phyloP scores from a whole-genome alignment of 768 basidiomycete genomes.

The Panellus pusillus region DNA sequence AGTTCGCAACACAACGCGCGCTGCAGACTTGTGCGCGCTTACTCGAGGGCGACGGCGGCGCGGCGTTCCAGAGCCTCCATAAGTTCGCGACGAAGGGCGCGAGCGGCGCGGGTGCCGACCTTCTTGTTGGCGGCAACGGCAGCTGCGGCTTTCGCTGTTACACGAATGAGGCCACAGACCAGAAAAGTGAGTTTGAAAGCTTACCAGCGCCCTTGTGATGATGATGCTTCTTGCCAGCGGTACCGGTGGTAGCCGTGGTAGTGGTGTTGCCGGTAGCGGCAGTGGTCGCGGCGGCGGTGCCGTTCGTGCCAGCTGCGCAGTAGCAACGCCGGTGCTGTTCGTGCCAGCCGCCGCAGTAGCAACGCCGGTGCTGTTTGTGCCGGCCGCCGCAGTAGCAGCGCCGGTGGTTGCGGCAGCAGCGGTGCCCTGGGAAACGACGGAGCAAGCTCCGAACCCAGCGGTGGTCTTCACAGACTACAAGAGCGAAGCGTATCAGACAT shows the following conservation, averaged over 20 bases:
- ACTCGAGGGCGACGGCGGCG: slow-evolving; percentile 3
- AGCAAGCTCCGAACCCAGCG: slow-evolving; percentile 40
- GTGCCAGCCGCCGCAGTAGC: slow-evolving; percentile 21
- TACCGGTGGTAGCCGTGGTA: background rate
- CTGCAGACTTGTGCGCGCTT: background rate
- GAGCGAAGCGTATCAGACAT: too few relatives aligned
- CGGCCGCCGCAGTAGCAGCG: slow-evolving; percentile 18
- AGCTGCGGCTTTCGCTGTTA: background rate
- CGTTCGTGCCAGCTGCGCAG: background rate
- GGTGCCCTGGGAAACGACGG: slow-evolving; percentile 29
- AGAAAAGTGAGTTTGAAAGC: too few relatives aligned
- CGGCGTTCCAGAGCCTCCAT: background rate
- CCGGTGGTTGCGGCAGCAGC: background rate
- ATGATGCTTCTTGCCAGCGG: background rate
- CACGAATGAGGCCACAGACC: too few relatives aligned
- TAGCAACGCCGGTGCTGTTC: slow-evolving; percentile 15
- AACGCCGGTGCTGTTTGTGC: slow-evolving; percentile 3
- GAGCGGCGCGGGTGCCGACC: slow-evolving; percentile 13
- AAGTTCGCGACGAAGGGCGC: slow-evolving; percentile 15
- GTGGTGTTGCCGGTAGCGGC: background rate
- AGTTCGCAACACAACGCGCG: too few relatives aligned
- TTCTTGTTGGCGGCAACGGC: slow-evolving; percentile 4
- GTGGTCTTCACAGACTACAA: slow-evolving; percentile 43
- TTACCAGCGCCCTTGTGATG: too few relatives aligned
- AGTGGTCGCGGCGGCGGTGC: background rate